Evolutionary conservation across 2,329 filamentous ascomycete genomes (phyloP), one percentile per base, ranked within the genome.

Genomic region (Cercospora zeae-maydis): DNA sequence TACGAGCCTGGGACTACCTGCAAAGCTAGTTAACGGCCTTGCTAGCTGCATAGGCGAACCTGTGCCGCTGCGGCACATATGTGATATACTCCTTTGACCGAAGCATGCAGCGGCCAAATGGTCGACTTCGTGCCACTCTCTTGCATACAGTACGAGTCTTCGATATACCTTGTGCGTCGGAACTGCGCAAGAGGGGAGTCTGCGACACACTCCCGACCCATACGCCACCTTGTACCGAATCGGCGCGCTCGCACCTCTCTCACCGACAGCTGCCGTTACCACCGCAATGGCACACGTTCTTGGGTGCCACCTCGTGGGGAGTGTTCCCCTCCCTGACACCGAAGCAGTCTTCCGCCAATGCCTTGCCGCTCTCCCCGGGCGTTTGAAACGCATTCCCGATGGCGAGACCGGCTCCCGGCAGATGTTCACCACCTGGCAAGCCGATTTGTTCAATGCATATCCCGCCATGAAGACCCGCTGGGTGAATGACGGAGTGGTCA

Each of bases 331-430:
- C 4, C 59, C 71, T 3, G 69, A 75, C 55, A 67, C 74, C 3
- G 68, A 73, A 49, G 69, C 74, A 13, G 74, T 75, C 14, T 76
- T 80, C 58, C 71, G 64, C 2, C 68, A 63, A 31, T 69, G 75
- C 36, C 59, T 63, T n/a, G 61, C 67, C 6, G 64, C 64, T 4
- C 70, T 79, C 2, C 72, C 75, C 3, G 62, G 66, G 21, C 77
- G 75, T 11, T 67, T 80, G 27, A 70, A 67, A 27, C 73, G 74
- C 34, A 73, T 80, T 3, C 78, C 78, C 2, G 79, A 80, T 64
- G 78, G 78, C 52, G 78, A 81, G 64, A 75, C 77, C 6, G 76
- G 71, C 13, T 49, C 72, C 42, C 72, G 78, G 30, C 53, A 71
- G 8, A 69, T 67, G 31, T 79, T 75, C 58, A 72, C 75, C 13